Base-by-base conservation (phyloP, 164 flowering plant species). In the Pachysandra terminalis region DNA sequence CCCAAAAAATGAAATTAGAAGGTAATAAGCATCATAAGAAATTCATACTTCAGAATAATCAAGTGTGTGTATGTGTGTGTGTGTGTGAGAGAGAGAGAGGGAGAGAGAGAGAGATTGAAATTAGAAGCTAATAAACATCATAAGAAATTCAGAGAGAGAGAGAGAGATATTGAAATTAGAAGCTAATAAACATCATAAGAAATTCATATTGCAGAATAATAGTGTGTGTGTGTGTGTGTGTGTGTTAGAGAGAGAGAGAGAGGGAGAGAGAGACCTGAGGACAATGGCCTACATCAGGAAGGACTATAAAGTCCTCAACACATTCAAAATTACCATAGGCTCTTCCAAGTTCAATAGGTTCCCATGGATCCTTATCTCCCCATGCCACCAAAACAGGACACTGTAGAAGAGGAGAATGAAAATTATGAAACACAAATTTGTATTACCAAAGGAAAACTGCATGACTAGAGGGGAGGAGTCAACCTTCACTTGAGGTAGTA, bases 281-380 rank as follows among this genome's bases (percentile, higher is more conserved):
- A 69, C 98, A 94, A 70, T 94, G 98, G 16, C 98, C 98, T 69
- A 91, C 98, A 74, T 86, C 74, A 26, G 95, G 90, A 63, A 94
- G 89, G 71, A 83, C 87, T 67, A 94, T 64, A 24, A 94, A 94
- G 48, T 90, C 95, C 74, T 91, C 96, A 0, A 94, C 98, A 41
- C 82, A 16, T 61, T 83, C 84, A 61, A 91, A 91, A 21, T 84
- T 77, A 41, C 74, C 81, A 78, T 83, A 94, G 48, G 81, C 85
- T 85, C 84, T 81, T 59, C 98, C 98, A 45, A 88, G 88, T 52
- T 94, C 89, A 48, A 91, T 80, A 37, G 95, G 96, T 73, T 94
- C 98, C 98, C 98, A 94, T 25, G 98, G 98, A 82, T 94, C 98
- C 84, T 86, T 94, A 68, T 94, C 97, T 19, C 98, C 98, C 98